Evolutionary conservation across 2,329 filamentous ascomycete species (phyloP), one percentile per base, ranked within the genome.

Genomic region (Pseudogymnoascus destructans): DNA sequence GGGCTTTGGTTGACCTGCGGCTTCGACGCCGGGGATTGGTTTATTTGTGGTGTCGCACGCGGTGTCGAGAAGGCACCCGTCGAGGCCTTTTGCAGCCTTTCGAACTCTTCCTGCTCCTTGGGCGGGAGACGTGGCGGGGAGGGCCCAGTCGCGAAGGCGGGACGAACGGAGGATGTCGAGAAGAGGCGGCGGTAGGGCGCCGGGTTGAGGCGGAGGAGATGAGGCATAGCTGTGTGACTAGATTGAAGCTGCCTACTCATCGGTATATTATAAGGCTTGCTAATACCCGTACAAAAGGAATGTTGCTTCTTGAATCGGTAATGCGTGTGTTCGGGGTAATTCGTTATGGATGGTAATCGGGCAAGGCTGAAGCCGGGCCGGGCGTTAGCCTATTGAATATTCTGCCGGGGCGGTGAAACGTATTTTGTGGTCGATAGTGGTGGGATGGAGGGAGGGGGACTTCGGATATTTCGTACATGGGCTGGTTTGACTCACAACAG

Each of bases 81-180:
- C 64, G 75, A 95, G 69, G 78, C 77, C 65, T 81, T 81, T 69
- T 96, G 90, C 3, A 97, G 85, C 40, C 84, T 79, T 73, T 96
- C 91, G 70, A 93, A 95, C 63, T 95, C 81, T 70, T 90, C 88
- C 75, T 96, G 91, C 65, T 95, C 85, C 71, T 88, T 84, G 66
- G 89, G 84, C 5, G 92, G 89, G 9, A 97, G 87, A 55, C 89
- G 87, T 0, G 89, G 91, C 13, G 93, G 93, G 6, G 88, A 74
- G 21, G 92, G 88, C 10, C 76, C 75, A 15, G 74, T 67, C 58
- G 73, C 70, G 72, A 78, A 80, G 64, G 67, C 63, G 63, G 67
- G 64, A 63, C 65, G 67, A 52, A 49, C 42, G 35, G 59, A 54
- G 9, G 65, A 62, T n/a, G 63, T 59, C 7, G 64, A 61, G 58